Conservation (phyloP, 495 filamentous ascomycete species). For the Chaetomium tenue region DNA sequence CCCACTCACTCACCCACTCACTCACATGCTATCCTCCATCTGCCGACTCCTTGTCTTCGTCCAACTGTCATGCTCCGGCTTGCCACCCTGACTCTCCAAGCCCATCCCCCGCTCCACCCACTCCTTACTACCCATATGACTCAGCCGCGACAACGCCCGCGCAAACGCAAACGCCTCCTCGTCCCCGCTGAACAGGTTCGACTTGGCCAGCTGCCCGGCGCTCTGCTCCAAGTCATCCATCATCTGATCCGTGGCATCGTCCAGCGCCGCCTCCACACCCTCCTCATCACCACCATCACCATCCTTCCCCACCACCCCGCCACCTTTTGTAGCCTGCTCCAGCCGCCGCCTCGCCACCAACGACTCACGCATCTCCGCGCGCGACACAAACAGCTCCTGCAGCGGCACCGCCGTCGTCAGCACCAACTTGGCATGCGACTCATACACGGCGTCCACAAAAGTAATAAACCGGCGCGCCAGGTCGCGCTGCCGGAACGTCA, state of each 20-base stretch:
- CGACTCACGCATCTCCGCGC: constrained; percentile 64
- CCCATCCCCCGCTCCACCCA: constrained; percentile 91
- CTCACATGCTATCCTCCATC: constrained; percentile 72
- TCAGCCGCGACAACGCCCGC: constrained; percentile 76
- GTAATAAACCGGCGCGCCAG: constrained; percentile 92
- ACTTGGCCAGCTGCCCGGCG: constrained; percentile 80
- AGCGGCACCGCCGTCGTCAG: constrained; percentile 85
- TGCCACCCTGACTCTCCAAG: constrained; percentile 55
- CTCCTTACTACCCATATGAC: constrained; percentile 88
- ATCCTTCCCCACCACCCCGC: constrained; percentile 35
- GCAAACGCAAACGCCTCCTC: constrained; percentile 97
- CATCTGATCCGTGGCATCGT: constrained; percentile 80
- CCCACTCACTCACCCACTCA: too few relatives aligned
- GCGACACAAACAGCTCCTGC: constrained; percentile 82
- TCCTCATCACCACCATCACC: constrained; percentile 32
- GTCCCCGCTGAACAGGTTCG: constrained; percentile 85
- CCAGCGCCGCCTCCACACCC: constrained; percentile 44
- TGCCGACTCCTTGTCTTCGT: constrained; percentile 62
- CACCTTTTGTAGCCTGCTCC: not conserved
- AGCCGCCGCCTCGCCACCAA: constrained; percentile 27
- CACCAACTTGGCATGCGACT: constrained; percentile 82
- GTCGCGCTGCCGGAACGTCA: constrained; percentile 84
- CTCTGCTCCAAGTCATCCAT: constrained; percentile 93
- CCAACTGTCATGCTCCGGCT: constrained; percentile 63
- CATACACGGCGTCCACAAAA: constrained; percentile 95